Evolutionary conservation across 106 monocot genomes (phyloP).

Genomic region (Dioscorea dumetorum): DNA sequence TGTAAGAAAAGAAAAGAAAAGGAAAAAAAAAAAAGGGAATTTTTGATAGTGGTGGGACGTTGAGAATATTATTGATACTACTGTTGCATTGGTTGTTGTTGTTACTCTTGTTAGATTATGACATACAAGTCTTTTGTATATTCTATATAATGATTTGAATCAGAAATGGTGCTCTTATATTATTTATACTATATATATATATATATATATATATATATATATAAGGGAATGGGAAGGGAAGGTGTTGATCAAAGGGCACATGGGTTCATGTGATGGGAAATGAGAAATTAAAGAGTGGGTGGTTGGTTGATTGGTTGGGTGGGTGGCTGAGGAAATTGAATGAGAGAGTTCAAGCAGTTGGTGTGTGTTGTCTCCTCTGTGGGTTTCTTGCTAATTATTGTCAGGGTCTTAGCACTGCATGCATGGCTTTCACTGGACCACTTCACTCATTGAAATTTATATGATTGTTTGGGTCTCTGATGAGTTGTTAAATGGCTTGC

Average conservation of each 20-base stretch:
- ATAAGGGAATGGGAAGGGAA: not conserved
- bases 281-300: not conserved
- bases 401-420: not conserved
- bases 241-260: not conserved
- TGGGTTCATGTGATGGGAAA: constrained; percentile 9
- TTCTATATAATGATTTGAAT: not conserved
- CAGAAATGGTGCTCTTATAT: not conserved
- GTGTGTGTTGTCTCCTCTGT: not conserved
- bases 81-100: not conserved
- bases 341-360: not conserved
- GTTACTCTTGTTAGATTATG: not conserved
- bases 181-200: too few species aligned
- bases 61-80: not conserved
- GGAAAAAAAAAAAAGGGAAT: not conserved
- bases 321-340: not conserved
- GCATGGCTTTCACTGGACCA: not conserved
- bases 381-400: not conserved
- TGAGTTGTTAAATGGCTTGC: too few species aligned
- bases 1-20: constrained; percentile 20
- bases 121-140: not conserved
- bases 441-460: too few species aligned
- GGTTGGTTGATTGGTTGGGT: not conserved
- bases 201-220: too few species aligned
- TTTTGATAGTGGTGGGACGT: constrained; percentile 10
- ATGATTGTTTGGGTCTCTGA: too few species aligned